A percentile compares a stretch with the other conserved stretches of the same genome.
Conservation (phyloP, 139 green algal species). For the Chlorokybus atmophyticus region DNA sequence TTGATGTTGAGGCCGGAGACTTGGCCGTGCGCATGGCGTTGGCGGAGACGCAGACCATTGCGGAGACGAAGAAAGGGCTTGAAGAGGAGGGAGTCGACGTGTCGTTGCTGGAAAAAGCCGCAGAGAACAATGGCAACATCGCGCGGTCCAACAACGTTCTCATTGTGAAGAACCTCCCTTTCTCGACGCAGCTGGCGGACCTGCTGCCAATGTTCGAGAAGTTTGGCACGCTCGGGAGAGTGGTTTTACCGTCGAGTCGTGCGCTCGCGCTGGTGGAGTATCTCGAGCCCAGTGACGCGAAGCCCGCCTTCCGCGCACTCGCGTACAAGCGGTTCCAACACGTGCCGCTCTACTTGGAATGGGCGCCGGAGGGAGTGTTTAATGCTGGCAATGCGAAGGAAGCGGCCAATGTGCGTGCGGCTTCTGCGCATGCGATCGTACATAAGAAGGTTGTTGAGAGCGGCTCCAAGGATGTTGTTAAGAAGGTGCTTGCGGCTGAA, state of each 20-base stretch:
- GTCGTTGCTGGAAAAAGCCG: conserved; percentile 54
- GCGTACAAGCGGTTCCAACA: conserved; percentile 90
- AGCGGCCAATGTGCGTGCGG: conserved; percentile 6
- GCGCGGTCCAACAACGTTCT: conserved; percentile 48
- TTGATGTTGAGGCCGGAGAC: conserved; percentile 49
- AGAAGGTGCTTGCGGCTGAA: neutral
- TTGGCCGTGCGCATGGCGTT: conserved; percentile 75
- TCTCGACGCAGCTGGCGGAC: conserved; percentile 48
- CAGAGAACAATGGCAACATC: conserved; percentile 36
- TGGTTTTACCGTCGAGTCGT: conserved; percentile 71
- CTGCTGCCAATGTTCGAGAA: conserved; percentile 30
- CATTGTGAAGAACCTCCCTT: conserved; percentile 96
- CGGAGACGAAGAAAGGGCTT: conserved; percentile 75
- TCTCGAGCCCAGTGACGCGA: conserved; percentile 32
- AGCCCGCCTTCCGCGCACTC: conserved; percentile 58
- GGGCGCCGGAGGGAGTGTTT: conserved; percentile 78
- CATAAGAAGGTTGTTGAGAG: too few relatives aligned
- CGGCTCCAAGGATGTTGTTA: neutral
- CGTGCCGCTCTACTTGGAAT: conserved; percentile 95
- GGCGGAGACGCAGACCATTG: conserved; percentile 84
- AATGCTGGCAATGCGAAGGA: neutral
- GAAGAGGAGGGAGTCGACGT: conserved; percentile 56
- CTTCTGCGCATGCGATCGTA: neutral
- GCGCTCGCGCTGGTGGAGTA: conserved; percentile 65
- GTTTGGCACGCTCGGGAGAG: conserved; percentile 39